Conservation (phyloP, 352 stramenopile species). For the Pythium utonaiense region DNA sequence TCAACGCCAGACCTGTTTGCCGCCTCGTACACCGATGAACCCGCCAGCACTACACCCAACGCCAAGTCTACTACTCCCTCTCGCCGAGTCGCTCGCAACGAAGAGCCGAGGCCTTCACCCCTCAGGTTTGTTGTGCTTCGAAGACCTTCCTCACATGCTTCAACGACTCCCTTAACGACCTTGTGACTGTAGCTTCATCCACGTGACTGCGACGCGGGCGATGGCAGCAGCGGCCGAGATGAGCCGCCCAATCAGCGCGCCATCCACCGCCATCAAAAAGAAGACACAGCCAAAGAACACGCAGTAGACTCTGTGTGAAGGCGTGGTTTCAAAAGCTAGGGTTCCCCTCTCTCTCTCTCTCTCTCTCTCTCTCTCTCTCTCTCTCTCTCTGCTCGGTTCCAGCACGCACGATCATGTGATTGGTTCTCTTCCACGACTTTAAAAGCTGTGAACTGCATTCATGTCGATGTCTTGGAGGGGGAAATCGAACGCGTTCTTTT, state of each 20-base stretch:
- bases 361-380: background rate
- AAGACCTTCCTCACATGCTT: background rate
- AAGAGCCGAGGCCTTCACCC: slow-evolving; percentile 10
- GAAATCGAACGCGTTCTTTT: slow-evolving; percentile 4
- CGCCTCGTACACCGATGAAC: background rate
- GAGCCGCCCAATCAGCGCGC: slow-evolving; percentile 48
- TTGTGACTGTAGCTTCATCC: slow-evolving; percentile 21
- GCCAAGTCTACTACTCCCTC: slow-evolving; percentile 5
- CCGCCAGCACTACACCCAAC: background rate
- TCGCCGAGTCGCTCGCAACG: background rate
- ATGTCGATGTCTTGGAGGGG: background rate
- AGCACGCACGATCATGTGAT: background rate
- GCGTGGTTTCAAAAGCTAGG: background rate
- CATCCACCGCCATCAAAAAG: slow-evolving; percentile 41
- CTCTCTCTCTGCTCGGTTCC: background rate
- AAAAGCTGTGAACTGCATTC: slow-evolving; percentile 2
- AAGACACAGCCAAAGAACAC: slow-evolving; percentile 20
- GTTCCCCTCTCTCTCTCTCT: background rate
- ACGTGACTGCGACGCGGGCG: slow-evolving; percentile 39
- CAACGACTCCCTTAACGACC: background rate
- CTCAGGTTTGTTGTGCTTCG: slow-evolving; percentile 11
- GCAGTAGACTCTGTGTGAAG: background rate
- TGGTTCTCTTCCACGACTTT: background rate
- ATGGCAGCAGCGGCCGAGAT: slow-evolving; percentile 3
- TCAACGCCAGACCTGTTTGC: background rate